phyloP scores from a whole-genome alignment of 495 filamentous ascomycete species.

The Xylaria cubensis region DNA sequence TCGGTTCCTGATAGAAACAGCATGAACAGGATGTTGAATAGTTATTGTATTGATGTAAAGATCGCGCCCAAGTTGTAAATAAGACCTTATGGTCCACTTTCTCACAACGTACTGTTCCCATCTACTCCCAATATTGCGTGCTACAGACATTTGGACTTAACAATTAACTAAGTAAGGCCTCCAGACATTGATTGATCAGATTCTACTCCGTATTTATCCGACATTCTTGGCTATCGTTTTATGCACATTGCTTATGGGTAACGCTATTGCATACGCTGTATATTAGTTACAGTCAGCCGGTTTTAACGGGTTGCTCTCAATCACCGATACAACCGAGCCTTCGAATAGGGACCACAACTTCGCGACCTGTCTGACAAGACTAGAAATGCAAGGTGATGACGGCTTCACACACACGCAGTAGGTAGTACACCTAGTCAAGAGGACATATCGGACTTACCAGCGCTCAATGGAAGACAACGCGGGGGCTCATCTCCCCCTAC shows the following conservation, averaged over 20 bases:
- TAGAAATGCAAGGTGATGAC: neutral
- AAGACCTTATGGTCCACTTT: neutral
- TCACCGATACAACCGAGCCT: neutral
- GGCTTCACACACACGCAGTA: neutral
- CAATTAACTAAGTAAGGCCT: neutral
- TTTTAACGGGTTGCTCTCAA: neutral
- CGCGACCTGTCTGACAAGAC: neutral
- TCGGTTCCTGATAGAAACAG: no score
- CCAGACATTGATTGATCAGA: neutral
- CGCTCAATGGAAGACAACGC: neutral
- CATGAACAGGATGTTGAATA: neutral
- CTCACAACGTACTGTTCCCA: neutral
- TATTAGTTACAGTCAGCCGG: constrained; percentile 4
- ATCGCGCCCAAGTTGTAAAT: neutral
- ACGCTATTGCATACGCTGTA: neutral
- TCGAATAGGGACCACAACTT: neutral
- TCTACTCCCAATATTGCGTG: neutral
- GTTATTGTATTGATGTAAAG: neutral
- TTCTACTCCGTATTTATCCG: neutral
- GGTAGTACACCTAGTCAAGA: neutral
- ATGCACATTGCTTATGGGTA: neutral
- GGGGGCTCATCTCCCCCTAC: neutral
- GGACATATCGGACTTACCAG: neutral
- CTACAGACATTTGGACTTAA: neutral
- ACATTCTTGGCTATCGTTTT: neutral